Base-by-base conservation (phyloP, 208 protist genomes). In the Herpetomonas samuelpessoai region DNA sequence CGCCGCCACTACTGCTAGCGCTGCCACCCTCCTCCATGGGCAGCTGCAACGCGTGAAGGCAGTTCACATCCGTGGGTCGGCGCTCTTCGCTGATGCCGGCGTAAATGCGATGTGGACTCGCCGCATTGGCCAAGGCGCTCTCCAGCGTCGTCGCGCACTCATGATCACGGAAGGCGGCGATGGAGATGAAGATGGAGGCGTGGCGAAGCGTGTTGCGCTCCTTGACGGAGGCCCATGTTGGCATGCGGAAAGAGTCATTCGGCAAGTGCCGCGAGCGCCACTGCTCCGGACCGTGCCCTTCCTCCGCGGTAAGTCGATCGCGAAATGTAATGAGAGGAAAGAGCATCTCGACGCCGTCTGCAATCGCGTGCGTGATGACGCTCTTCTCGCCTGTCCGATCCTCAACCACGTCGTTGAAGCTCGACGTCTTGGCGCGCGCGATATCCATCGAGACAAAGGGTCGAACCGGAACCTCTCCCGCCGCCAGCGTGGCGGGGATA, bases 161-260 rank as follows among this genome's bases (percentile, higher is more conserved):
- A 38, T 21, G 47, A 53, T 97, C 93, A 41, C 89, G 79, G 62
- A 90, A 97, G 39, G 89, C 57, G 0, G 91, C 84, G 24, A 97
- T 86, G 0, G 86, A 95, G 12, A 96, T 75, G 65, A 97, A 97
- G 50, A 97, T 96, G 38, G 74, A 82, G 14, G 77, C 82, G 31
- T 83, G 60, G 3, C 65, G 56, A 1, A 83, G 55, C 24, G 66
- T 65, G 51, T 65, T 59, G 1, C 21, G 22, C 56, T 85, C 78
- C 38, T 24, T 27, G 2, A 47, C 41, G 0, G 51, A 62, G 9
- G 65, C 66, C 48, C 57, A 81, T n/a, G n/a, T 22, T 6, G 78
- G 78, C 2, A 85, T 46, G n/a, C 10, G 2, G 30, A 61, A 63
- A 24, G 24, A 26, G 7, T 74, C 69, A 24, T 45, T 45, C 0